phyloP scores from a whole-genome alignment of 257 asterid species.

The Ligustrum vulgare region DNA sequence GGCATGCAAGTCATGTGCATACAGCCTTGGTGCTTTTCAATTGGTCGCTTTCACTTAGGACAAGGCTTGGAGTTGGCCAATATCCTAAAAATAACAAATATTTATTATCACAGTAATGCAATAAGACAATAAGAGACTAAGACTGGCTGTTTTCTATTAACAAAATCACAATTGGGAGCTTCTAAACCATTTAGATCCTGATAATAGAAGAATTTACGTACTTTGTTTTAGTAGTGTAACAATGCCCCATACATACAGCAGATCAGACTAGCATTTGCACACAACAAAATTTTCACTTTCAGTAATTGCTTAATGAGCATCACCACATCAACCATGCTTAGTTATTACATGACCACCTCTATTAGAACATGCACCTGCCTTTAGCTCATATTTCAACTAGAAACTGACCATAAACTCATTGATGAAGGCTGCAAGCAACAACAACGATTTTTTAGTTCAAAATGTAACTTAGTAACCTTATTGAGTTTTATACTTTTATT shows the following conservation, averaged over 20 bases:
- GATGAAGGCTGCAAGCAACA: not conserved
- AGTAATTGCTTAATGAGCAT: not conserved
- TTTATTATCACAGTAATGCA: constrained; percentile 8
- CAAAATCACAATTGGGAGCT: constrained; percentile 4
- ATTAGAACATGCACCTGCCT: not conserved
- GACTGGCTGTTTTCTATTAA: not conserved
- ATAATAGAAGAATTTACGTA: too few species aligned
- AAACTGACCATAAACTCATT: not conserved
- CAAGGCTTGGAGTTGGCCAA: constrained; percentile 41
- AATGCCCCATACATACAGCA: not conserved
- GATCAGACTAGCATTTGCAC: not conserved
- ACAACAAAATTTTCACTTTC: not conserved
- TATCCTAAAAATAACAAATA: constrained; percentile 39
- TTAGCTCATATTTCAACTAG: not conserved
- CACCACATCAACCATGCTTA: not conserved
- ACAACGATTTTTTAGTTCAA: not conserved
- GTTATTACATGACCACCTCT: not conserved
- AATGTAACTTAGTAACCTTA: not conserved
- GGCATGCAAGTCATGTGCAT: constrained; percentile 35
- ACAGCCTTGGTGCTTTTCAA: constrained; percentile 43
- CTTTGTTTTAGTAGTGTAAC: not conserved
- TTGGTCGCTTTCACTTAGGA: constrained; percentile 35
- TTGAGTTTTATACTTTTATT: not conserved
- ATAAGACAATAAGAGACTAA: constrained; percentile 6
- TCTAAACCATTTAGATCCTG: not conserved